These are phyloP conservation scores for Suillus clintonianus DNA, from an alignment of 768 basidiomycete genomes.

Conservation along the genomic window DNA sequence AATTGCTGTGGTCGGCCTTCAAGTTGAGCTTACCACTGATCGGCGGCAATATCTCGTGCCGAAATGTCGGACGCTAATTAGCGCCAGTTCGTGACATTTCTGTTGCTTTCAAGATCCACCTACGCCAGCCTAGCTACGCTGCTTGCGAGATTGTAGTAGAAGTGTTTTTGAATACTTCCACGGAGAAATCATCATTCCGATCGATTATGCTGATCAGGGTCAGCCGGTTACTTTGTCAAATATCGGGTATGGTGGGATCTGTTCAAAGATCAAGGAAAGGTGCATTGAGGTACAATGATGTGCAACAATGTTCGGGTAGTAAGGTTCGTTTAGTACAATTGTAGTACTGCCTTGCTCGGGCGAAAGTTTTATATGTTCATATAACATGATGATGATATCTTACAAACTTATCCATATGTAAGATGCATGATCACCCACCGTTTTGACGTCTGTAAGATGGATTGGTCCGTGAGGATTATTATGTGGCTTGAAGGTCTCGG, in stretches of 20 bases:
- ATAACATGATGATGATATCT: too few relatives aligned
- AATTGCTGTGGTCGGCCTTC: not conserved
- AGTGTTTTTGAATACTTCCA: not conserved
- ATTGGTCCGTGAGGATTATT: too few relatives aligned
- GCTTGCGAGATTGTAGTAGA: not conserved
- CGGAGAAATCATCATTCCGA: not conserved
- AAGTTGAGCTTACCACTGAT: not conserved
- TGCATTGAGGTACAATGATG: not conserved
- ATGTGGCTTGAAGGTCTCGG: too few relatives aligned
- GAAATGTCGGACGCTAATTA: not conserved
- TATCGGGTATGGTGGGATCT: not conserved
- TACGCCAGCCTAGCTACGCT: not conserved
- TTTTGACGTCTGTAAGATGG: too few relatives aligned
- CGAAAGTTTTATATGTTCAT: too few relatives aligned
- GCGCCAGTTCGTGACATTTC: not conserved
- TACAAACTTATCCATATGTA: too few relatives aligned
- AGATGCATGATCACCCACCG: too few relatives aligned
- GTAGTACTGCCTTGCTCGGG: too few relatives aligned
- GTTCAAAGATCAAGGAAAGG: not conserved
- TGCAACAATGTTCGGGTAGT: not conserved
- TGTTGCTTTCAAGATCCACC: not conserved
- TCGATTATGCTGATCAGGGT: not conserved
- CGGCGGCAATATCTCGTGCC: not conserved
- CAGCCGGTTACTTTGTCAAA: not conserved
- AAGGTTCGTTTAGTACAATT: not conserved